These are phyloP conservation scores for Yamadazyma scolyti DNA, from an alignment of 805 yeast species.

Conservation along the genomic window DNA sequence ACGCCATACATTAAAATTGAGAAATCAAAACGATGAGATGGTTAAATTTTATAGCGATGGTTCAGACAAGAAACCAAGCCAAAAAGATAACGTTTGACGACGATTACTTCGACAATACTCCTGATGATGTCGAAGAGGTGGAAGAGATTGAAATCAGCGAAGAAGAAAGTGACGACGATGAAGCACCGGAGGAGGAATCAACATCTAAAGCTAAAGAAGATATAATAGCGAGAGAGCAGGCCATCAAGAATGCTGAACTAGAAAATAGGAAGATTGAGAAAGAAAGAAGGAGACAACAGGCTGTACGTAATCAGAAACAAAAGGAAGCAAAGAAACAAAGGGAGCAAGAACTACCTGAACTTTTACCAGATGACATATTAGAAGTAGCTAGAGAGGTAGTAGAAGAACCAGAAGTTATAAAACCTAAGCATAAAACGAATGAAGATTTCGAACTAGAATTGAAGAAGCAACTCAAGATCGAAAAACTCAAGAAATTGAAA, in stretches of 20 bases:
- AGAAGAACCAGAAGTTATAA: constrained; percentile 3
- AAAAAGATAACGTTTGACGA: constrained; percentile 10
- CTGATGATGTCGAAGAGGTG: constrained; percentile 3
- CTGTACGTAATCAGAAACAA: constrained; percentile 30
- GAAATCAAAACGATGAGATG: constrained; percentile 21
- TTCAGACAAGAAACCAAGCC: constrained; percentile 8
- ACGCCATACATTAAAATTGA: constrained; percentile 28
- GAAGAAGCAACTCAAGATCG: constrained; percentile 28
- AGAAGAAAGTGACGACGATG: constrained; percentile 16
- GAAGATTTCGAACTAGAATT: constrained; percentile 31
- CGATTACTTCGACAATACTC: constrained; percentile 3
- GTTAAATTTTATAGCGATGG: constrained; percentile 3
- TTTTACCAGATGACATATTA: constrained; percentile 38
- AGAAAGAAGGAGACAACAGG: constrained; percentile 34
- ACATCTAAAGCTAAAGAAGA: constrained; percentile 23
- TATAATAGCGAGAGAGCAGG: constrained; percentile 22
- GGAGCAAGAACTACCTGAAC: constrained; percentile 31
- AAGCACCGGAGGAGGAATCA: constrained; percentile 45
- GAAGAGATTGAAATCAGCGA: constrained; percentile 8
- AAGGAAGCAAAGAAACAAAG: constrained; percentile 24
- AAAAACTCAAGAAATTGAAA: constrained; percentile 26
- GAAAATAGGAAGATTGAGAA: constrained; percentile 24
- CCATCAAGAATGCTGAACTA: constrained; percentile 18
- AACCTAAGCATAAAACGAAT: constrained; percentile 24
- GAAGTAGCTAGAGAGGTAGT: constrained; percentile 15